phyloP scores from a whole-genome alignment of 345 rosid species.

The Camelina hispida region DNA sequence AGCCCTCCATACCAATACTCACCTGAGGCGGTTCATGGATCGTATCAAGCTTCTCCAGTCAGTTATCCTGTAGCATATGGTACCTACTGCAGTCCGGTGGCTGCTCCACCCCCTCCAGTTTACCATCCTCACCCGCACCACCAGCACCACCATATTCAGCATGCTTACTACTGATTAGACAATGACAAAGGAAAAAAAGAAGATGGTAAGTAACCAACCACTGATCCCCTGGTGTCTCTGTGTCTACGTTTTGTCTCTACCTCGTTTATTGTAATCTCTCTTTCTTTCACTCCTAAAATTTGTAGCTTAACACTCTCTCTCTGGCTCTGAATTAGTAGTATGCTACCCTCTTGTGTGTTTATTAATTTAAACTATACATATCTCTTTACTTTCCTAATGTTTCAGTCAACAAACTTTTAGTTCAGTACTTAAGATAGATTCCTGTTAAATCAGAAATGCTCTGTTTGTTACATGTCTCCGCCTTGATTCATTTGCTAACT shows the following conservation, averaged over 20 bases:
- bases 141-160: conserved; percentile 31
- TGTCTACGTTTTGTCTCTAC: conserved; percentile 12
- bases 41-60: conserved; percentile 24
- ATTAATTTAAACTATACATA: conserved; percentile 22
- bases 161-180: conserved; percentile 43
- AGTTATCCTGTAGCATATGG: conserved; percentile 19
- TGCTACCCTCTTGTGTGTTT: conserved; percentile 13
- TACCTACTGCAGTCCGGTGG: conserved; percentile 30
- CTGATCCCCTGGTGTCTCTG: conserved; percentile 30
- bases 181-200: conserved; percentile 24
- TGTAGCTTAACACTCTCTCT: conserved; percentile 17
- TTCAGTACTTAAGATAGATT: conserved; percentile 6
- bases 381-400: not conserved
- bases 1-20: conserved; percentile 40
- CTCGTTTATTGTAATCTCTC: conserved; percentile 23
- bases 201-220: conserved; percentile 37
- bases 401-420: not conserved
- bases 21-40: conserved; percentile 24
- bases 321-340: conserved; percentile 25
- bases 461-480: too few relatives aligned
- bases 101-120: conserved; percentile 31
- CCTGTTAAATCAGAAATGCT: not conserved
- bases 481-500: too few relatives aligned
- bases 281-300: not conserved
- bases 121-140: conserved; percentile 38